Evolutionary conservation across 169 alveolate genomes (phyloP), one percentile per base, ranked within the genome.

Genomic region (Eimeria maxima): DNA sequence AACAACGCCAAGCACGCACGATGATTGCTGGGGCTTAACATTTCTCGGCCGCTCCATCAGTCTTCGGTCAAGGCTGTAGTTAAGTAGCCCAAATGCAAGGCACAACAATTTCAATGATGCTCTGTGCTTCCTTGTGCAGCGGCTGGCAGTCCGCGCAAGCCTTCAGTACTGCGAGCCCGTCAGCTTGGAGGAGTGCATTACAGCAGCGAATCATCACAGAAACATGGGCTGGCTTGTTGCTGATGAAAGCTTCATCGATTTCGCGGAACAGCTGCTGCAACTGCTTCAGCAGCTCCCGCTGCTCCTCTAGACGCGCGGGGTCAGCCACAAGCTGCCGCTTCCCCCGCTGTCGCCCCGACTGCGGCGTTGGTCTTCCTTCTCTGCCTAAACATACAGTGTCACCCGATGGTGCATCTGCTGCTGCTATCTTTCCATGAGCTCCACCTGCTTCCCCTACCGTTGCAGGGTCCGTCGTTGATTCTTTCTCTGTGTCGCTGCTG

Each of bases 181-280:
- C 96, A 50, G 60, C 74, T 18, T 65, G 87, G 50, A 93, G 96
- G n/a, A 93, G 96, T 11, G 84, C 88, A 73, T 93, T 93, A 90
- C 96, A 93, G 88, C 96, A 93, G 71, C 96, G 84, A 83, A 93
- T 93, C 96, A 93, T 93, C 53, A 71, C 80, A 38, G 96, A 80
- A 84, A 93, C 93, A 73, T 81, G 74, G 38, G 89, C 96, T 27
- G 96, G 93, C 69, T 63, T 67, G 88, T 80, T 65, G 24, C 63
- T 63, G 10, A 53, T 65, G 76, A 93, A 93, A 3, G 90, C 65
- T 7, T 44, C 50, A 47, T 81, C 93, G 13, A 93, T 93, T 27
- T 83, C 93, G 18, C 24, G 38, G 45, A 93, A 80, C 65, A 93
- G 90, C 57, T 63, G 88, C 76, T 65, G 88, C 84, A 93, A 65